These are phyloP conservation scores for Auxenochlorella pyrenoidosa DNA, from an alignment of 139 green algal species.

Conservation along the genomic window DNA sequence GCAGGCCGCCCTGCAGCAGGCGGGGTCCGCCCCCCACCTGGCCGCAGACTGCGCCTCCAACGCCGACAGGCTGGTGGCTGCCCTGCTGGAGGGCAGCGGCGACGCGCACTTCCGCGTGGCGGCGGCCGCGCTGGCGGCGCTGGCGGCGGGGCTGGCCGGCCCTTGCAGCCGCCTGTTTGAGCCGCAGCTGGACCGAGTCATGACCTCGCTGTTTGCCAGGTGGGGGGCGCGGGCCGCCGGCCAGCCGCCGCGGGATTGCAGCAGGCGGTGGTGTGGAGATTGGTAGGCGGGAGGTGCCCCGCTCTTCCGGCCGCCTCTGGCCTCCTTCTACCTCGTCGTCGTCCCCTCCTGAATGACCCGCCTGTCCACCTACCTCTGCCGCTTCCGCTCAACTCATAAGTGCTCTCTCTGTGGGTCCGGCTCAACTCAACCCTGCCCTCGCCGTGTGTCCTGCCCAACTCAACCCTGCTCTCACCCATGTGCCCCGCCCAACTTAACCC, in stretches of 20 bases:
- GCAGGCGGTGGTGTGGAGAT: background rate
- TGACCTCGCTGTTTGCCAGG: conserved; percentile 63
- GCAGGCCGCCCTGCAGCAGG: background rate
- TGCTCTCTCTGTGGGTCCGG: too few relatives aligned
- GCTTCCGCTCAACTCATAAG: too few relatives aligned
- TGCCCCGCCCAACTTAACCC: background rate
- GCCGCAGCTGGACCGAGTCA: conserved; percentile 62
- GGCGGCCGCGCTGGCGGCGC: conserved; percentile 36
- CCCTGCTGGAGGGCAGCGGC: conserved; percentile 24
- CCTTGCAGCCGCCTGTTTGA: conserved; percentile 48
- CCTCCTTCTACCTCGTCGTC: too few relatives aligned
- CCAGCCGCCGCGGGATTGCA: background rate
- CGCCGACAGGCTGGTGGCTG: conserved; percentile 9
- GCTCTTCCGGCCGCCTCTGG: too few relatives aligned
- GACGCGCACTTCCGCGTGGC: conserved; percentile 69
- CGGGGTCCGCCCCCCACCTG: background rate
- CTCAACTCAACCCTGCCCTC: too few relatives aligned
- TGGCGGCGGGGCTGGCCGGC: conserved; percentile 42
- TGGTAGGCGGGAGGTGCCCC: too few relatives aligned
- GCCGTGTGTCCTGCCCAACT: too few relatives aligned
- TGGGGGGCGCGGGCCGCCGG: background rate
- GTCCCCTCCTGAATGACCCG: too few relatives aligned
- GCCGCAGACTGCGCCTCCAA: conserved; percentile 23
- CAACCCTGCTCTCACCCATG: background rate
- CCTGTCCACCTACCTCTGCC: too few relatives aligned